Base-by-base conservation (phyloP, 2,329 filamentous ascomycete genomes). In the Clarireedia homoeocarpa region DNA sequence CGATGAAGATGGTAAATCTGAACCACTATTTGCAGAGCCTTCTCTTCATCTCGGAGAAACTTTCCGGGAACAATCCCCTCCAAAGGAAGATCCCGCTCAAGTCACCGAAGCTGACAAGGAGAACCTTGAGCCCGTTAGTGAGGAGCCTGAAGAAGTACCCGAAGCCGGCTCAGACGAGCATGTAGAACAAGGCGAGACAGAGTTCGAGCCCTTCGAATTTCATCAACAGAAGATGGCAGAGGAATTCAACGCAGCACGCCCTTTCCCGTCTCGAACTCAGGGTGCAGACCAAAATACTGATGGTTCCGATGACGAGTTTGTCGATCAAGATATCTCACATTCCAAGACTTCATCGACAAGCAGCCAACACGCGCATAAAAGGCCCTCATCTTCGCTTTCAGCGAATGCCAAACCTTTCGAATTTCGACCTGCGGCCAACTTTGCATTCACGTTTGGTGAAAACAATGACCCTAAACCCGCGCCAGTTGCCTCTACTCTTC, bases 21-120 rank as follows among this genome's bases (percentile, higher is more conserved):
- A 92, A 24, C 85, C 88, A 23, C 76, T 83, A 51, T 95, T 95
- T 69, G 89, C 89, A 7, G 76, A 82, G 51, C 77, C 76, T 14
- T 74, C 72, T 26, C 68, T 65, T 62, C 67, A 70, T 14, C 67
- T 72, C 4, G 64, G 68, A 0, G 69, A 71, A 49, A 68, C 62
- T 2, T 59, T 56, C n/a, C 57, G 63, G 34, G 66, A 66, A 44
- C 67, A 69, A 53, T 67, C 65, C 6, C 63, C 65, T 23, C 62
- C 65, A 4, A 68, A 69, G 57, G 61, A 68, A 26, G 56, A 38
- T 7, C 44, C 49, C 10, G 34, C 57, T 20, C 48, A 51, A 5
- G 5, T 27, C 1, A 39, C 57, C 24, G 56, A 57, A n/a, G 58
- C 60, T 12, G 66, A 68, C 27, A 69, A 70, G 44, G 68, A 69